Evolutionary conservation across 495 filamentous ascomycete genomes (phyloP).

Genomic region (Neurospora pannonica): DNA sequence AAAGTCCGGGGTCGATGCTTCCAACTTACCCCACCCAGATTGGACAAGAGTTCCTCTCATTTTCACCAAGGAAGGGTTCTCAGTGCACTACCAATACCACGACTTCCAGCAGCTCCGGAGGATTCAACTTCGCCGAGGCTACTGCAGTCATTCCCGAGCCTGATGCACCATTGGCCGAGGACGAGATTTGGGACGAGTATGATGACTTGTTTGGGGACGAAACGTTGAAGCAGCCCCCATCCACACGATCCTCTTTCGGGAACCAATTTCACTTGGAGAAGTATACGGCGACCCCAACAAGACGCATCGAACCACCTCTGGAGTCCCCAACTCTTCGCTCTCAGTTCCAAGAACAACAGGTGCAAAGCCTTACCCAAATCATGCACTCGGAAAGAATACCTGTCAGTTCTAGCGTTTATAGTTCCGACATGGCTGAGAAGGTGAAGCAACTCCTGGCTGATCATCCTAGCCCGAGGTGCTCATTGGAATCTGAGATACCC

Average conservation of each 20-base stretch:
- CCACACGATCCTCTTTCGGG: slow-evolving; percentile 35
- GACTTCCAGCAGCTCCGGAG: slow-evolving; percentile 54
- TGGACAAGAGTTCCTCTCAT: slow-evolving; percentile 54
- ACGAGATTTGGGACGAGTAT: slow-evolving; percentile 94
- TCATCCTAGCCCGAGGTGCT: slow-evolving; percentile 29
- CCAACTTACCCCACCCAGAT: slow-evolving; percentile 9
- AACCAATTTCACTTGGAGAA: slow-evolving; percentile 37
- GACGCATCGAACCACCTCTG: slow-evolving; percentile 19
- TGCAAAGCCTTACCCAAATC: slow-evolving; percentile 23
- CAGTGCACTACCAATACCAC: slow-evolving; percentile 50
- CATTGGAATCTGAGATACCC: slow-evolving; percentile 8
- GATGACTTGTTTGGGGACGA: slow-evolving; percentile 75
- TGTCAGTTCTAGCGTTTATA: slow-evolving; percentile 30
- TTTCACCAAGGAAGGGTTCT: slow-evolving; percentile 63
- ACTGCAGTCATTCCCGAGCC: slow-evolving; percentile 54
- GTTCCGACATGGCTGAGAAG: slow-evolving; percentile 37
- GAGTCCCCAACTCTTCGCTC: slow-evolving; percentile 32
- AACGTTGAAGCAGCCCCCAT: slow-evolving; percentile 34
- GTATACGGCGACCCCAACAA: slow-evolving; percentile 2
- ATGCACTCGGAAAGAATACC: slow-evolving; percentile 20
- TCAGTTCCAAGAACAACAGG: slow-evolving; percentile 8
- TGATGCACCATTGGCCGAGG: slow-evolving; percentile 53
- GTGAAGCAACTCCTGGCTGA: slow-evolving; percentile 33
- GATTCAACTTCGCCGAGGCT: slow-evolving; percentile 38
- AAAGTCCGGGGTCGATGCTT: slow-evolving; percentile 8